Conservation (phyloP, 2,329 filamentous ascomycete genomes). For the Endocalyx cinctus region DNA sequence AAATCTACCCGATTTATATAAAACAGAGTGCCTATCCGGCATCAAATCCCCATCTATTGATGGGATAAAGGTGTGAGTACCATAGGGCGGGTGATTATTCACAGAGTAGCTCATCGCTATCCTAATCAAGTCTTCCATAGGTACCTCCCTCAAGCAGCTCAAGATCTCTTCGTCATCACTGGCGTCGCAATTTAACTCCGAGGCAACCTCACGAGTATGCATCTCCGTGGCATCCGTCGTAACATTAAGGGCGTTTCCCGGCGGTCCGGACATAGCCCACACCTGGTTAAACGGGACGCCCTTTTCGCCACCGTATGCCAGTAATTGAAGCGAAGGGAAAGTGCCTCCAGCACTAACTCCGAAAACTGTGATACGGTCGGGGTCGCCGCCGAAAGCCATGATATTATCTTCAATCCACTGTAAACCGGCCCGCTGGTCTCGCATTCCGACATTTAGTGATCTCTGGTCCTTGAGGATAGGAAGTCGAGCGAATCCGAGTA, state of each 20-base stretch:
- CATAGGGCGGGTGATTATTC: slow-evolving; percentile 20
- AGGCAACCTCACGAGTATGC: slow-evolving; percentile 22
- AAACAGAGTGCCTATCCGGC: slow-evolving; percentile 16
- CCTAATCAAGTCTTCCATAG: slow-evolving; percentile 18
- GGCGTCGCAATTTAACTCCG: slow-evolving; percentile 12
- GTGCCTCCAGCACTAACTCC: slow-evolving; percentile 19
- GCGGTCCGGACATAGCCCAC: slow-evolving; percentile 31
- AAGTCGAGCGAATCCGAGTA: slow-evolving; percentile 27
- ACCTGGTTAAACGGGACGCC: slow-evolving; percentile 27
- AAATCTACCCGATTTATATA: slow-evolving; percentile 18
- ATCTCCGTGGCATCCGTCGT: slow-evolving; percentile 22
- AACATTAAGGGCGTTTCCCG: slow-evolving; percentile 28
- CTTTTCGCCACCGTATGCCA: slow-evolving; percentile 23
- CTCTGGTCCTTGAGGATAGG: slow-evolving; percentile 20
- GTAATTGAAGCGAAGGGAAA: slow-evolving; percentile 19
- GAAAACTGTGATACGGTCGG: slow-evolving; percentile 17
- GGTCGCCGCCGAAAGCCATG: slow-evolving; percentile 21
- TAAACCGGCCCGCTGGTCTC: slow-evolving; percentile 19
- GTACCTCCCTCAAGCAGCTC: slow-evolving; percentile 16
- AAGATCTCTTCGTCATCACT: slow-evolving; percentile 11
- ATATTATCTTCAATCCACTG: slow-evolving; percentile 27
- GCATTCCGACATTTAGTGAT: slow-evolving; percentile 22
- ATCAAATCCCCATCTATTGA: slow-evolving; percentile 24
- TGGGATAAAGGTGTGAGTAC: slow-evolving; percentile 24
- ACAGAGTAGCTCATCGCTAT: slow-evolving; percentile 22